Conservation (phyloP, 1,139 yeast genomes). For the Meyerozyma athensensis region DNA sequence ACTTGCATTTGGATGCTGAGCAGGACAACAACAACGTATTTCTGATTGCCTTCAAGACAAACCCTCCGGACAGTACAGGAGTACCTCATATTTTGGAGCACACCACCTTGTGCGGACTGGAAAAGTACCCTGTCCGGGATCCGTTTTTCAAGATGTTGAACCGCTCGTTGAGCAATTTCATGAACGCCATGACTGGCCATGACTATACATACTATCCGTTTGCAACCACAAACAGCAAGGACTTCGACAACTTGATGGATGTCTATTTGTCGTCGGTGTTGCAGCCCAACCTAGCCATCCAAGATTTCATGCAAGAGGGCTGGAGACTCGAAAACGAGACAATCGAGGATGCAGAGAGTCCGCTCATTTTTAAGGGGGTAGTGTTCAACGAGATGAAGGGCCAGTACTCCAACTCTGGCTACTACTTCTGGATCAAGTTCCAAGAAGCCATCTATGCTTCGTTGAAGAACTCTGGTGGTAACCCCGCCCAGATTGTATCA, state of each 20-base stretch:
- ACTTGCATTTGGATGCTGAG: constrained; percentile 73
- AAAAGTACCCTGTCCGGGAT: constrained; percentile 87
- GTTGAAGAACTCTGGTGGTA: constrained; percentile 90
- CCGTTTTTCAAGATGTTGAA: constrained; percentile 97
- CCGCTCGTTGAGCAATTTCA: constrained; percentile 79
- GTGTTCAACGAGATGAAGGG: constrained; percentile 99
- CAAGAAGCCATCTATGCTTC: constrained; percentile 84
- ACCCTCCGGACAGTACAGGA: constrained; percentile 91
- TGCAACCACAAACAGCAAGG: constrained; percentile 84
- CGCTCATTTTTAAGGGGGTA: constrained; percentile 83
- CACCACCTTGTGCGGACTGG: constrained; percentile 91
- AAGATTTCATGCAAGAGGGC: constrained; percentile 93
- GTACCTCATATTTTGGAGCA: constrained; percentile 95
- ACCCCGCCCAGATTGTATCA: constrained; percentile 75
- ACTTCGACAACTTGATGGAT: constrained; percentile 77
- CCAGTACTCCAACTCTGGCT: constrained; percentile 85
- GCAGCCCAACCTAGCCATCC: constrained; percentile 69
- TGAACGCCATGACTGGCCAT: constrained; percentile 99
- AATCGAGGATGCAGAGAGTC: constrained; percentile 51
- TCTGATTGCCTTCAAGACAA: constrained; percentile 85
- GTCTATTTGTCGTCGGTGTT: constrained; percentile 87
- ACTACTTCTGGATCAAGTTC: constrained; percentile 77
- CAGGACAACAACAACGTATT: constrained; percentile 83
- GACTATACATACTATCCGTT: constrained; percentile 95
- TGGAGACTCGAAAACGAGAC: constrained; percentile 88